Evolutionary conservation across 768 basidiomycete genomes (phyloP).

Genomic region (Brasilioporus rufonigricans): DNA sequence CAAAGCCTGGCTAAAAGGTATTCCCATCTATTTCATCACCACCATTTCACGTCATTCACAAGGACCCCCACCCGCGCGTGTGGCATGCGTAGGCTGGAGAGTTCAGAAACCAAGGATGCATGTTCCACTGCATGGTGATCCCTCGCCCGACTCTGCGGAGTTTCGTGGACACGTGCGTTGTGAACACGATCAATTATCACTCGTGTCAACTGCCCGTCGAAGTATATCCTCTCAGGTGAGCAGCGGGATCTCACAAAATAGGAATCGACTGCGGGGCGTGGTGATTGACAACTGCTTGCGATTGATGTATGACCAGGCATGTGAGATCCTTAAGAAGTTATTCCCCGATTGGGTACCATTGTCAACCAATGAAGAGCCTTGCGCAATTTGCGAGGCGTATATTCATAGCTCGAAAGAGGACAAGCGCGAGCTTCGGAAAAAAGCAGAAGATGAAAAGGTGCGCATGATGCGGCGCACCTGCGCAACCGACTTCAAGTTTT

Average conservation of each 20-base stretch:
- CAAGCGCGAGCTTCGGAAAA: slow-evolving; percentile 58
- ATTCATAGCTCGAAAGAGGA: slow-evolving; percentile 58
- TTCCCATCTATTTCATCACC: slow-evolving; percentile 8
- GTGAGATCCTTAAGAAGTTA: slow-evolving; percentile 47
- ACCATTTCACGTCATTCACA: slow-evolving; percentile 10
- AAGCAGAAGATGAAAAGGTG: slow-evolving; percentile 81
- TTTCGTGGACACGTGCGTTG: slow-evolving; percentile 64
- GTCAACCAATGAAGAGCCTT: slow-evolving; percentile 48
- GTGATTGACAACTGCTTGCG: slow-evolving; percentile 14
- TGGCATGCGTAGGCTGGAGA: slow-evolving; percentile 61
- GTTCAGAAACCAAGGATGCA: slow-evolving; percentile 77
- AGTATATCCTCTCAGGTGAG: slow-evolving; percentile 62
- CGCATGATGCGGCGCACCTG: slow-evolving; percentile 5
- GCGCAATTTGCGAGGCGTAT: slow-evolving; percentile 60
- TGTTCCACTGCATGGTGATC: slow-evolving; percentile 51
- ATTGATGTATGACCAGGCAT: slow-evolving; percentile 45
- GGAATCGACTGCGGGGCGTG: slow-evolving; percentile 10
- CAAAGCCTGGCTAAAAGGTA: slow-evolving; percentile 76
- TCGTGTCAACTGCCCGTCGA: slow-evolving; percentile 53
- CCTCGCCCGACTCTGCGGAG: slow-evolving; percentile 58
- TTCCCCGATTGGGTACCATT: slow-evolving; percentile 68
- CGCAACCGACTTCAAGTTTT: neutral
- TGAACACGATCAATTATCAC: slow-evolving; percentile 63
- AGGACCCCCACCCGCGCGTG: slow-evolving; percentile 1
- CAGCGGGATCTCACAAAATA: slow-evolving; percentile 3